Conservation (phyloP, 768 basidiomycete species). For the Boletus bicolor region DNA sequence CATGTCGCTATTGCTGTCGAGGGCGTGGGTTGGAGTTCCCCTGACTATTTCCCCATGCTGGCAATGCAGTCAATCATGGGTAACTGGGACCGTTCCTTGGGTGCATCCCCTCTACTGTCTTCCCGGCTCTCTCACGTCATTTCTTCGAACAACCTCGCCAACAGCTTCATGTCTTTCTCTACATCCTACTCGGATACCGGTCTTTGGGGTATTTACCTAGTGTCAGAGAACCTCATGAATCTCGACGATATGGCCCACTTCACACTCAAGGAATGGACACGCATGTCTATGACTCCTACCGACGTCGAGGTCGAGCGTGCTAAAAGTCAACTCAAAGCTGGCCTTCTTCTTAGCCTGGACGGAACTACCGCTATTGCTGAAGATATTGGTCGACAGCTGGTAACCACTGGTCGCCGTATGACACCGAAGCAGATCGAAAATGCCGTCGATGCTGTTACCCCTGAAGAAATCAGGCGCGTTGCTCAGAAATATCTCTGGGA, state of each 20-base stretch:
- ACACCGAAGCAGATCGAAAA: constrained; percentile 93
- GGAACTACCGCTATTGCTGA: constrained; percentile 97
- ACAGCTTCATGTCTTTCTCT: constrained; percentile 99
- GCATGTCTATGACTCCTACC: constrained; percentile 87
- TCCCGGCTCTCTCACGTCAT: constrained; percentile 90
- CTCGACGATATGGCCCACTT: constrained; percentile 93
- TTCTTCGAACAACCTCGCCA: constrained; percentile 92
- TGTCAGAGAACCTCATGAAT: constrained; percentile 91
- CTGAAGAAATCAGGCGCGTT: constrained; percentile 88
- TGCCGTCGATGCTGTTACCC: constrained; percentile 84
- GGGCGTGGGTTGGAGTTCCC: constrained; percentile 96
- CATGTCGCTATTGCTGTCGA: constrained; percentile 97
- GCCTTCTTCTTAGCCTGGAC: constrained; percentile 83
- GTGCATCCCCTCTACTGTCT: constrained; percentile 83
- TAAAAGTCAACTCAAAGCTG: constrained; percentile 98
- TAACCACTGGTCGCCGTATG: constrained; percentile 87
- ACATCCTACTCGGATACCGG: constrained; percentile 99
- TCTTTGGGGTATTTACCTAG: constrained; percentile 97
- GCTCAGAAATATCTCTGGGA: constrained; percentile 98
- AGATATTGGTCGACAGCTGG: constrained; percentile 96
- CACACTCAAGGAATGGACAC: constrained; percentile 92
- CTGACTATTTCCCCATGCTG: constrained; percentile 99
- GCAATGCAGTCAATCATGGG: constrained; percentile 97
- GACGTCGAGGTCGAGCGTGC: constrained; percentile 91
- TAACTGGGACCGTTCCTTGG: constrained; percentile 98